These are phyloP conservation scores for Clitoria ternatea DNA, from an alignment of 306 rosid species.

Conservation along the genomic window DNA sequence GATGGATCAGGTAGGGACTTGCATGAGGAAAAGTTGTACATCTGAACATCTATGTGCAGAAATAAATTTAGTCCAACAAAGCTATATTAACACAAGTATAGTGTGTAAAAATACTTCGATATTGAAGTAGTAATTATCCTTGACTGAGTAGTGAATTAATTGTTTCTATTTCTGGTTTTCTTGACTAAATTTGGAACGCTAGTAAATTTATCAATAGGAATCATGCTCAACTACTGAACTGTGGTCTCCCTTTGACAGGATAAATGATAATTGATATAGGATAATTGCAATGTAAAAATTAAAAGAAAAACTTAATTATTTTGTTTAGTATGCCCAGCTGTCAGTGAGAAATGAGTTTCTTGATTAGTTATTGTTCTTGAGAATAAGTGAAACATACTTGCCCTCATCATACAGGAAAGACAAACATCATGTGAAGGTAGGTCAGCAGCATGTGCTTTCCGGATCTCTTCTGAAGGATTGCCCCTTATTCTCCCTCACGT, in stretches of 20 bases:
- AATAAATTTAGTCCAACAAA: neutral
- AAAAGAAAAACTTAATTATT: too few relatives aligned
- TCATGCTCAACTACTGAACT: neutral
- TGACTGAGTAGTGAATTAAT: neutral
- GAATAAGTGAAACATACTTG: constrained; percentile 2
- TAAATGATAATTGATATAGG: neutral
- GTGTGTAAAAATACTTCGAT: neutral
- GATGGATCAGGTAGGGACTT: neutral
- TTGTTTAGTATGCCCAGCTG: constrained; percentile 4
- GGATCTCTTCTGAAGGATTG: constrained; percentile 91
- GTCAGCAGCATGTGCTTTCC: constrained; percentile 71
- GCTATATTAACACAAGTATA: neutral
- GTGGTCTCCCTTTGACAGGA: constrained; percentile 6
- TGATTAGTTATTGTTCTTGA: neutral
- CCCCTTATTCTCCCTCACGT: constrained; percentile 75
- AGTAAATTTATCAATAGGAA: neutral
- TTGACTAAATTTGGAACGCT: neutral
- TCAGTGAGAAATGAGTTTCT: neutral
- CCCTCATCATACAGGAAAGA: constrained; percentile 57
- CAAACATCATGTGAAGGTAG: constrained; percentile 76
- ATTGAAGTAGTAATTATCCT: neutral
- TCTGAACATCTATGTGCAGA: neutral
- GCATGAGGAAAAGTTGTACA: neutral
- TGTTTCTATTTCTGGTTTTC: constrained; percentile 7
- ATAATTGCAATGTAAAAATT: neutral